Evolutionary conservation across 164 flowering plant genomes (phyloP).

Genomic region (Buxus sempervirens): DNA sequence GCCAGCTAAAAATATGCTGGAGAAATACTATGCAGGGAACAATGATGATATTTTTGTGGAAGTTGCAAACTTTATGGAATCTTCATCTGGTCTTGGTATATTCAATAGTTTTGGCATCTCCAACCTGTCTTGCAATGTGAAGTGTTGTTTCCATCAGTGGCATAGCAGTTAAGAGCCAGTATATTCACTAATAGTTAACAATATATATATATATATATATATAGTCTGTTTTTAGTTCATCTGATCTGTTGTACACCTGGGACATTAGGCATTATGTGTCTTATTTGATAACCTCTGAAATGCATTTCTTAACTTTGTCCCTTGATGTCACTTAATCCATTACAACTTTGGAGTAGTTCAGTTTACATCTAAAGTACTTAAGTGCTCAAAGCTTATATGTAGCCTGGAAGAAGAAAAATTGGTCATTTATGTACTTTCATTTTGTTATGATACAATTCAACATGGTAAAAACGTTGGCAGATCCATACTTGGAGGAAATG

Average conservation of each 20-base stretch:
- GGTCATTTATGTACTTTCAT: neutral
- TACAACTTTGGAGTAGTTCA: neutral
- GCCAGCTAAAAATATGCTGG: neutral
- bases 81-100: too few species aligned
- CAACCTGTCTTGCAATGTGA: neutral
- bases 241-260: neutral
- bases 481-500: slow-evolving; percentile 92
- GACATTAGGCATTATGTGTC: neutral
- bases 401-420: neutral
- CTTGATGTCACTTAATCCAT: too few species aligned
- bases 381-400: neutral
- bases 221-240: neutral
- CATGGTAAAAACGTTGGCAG: slow-evolving; percentile 28
- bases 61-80: too few species aligned
- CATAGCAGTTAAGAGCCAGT: neutral
- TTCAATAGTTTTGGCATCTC: too few species aligned
- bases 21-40: too few species aligned
- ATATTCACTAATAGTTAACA: neutral
- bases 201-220: too few species aligned
- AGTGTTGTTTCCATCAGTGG: too few species aligned
- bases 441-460: neutral
- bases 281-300: neutral
- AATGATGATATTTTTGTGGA: too few species aligned
- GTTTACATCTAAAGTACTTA: neutral
- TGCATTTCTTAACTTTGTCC: neutral